Evolutionary conservation across 805 yeast species (phyloP).

Genomic region (Ogataea pignaliae): DNA sequence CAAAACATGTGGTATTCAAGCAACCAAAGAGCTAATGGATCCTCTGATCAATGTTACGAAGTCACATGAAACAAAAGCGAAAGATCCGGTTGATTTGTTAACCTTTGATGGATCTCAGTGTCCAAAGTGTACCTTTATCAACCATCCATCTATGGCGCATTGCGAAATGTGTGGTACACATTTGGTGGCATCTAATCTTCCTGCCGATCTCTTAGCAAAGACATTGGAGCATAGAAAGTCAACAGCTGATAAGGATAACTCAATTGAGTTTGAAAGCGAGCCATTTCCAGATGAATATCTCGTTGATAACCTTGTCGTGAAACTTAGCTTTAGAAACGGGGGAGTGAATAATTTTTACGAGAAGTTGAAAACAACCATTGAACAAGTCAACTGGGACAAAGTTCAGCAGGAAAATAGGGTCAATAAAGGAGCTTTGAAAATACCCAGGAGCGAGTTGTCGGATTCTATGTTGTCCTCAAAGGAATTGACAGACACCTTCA

Average conservation of each 20-base stretch:
- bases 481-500: background rate
- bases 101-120: constrained; percentile 38
- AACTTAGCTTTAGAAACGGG: constrained; percentile 70
- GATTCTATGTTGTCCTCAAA: constrained; percentile 1
- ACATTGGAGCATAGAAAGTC: constrained; percentile 1
- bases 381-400: constrained; percentile 45
- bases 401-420: constrained; percentile 19
- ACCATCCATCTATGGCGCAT: constrained; percentile 69
- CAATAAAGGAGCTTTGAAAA: constrained; percentile 32
- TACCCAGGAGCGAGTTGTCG: constrained; percentile 3
- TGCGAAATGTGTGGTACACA: constrained; percentile 88
- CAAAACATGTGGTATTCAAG: constrained; percentile 57
- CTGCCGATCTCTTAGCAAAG: constrained; percentile 6
- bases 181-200: constrained; percentile 29
- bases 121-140: constrained; percentile 57
- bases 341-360: constrained; percentile 56
- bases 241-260: background rate
- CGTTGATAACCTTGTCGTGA: constrained; percentile 37
- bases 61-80: background rate
- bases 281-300: constrained; percentile 9
- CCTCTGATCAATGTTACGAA: constrained; percentile 5
- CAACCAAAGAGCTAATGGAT: constrained; percentile 34
- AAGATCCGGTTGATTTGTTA: constrained; percentile 11
- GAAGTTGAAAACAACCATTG: constrained; percentile 41
- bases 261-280: constrained; percentile 11